phyloP scores from a whole-genome alignment of 2,329 filamentous ascomycete genomes.

The Zymoseptoria passerinii region DNA sequence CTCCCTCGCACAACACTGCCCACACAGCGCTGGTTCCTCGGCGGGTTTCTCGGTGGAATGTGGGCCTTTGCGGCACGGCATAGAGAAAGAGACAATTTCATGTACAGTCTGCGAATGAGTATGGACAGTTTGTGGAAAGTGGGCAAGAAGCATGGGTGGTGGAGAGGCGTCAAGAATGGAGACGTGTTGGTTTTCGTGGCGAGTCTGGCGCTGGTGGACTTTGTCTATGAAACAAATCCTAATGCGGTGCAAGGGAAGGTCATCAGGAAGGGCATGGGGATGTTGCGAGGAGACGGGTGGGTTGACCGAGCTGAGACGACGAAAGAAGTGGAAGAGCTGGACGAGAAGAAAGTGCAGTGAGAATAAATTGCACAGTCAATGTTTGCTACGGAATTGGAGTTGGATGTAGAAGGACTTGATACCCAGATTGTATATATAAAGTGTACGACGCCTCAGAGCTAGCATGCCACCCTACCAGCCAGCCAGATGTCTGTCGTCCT shows the following conservation, averaged over 20 bases:
- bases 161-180: conserved; percentile 71
- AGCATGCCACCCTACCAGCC: too few relatives aligned
- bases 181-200: conserved; percentile 78
- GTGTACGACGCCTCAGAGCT: neutral
- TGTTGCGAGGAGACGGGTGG: conserved; percentile 68
- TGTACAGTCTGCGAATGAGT: conserved; percentile 71
- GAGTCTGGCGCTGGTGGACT: conserved; percentile 68
- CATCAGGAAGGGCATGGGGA: conserved; percentile 64
- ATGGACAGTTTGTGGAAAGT: conserved; percentile 86
- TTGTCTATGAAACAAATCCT: conserved; percentile 65
- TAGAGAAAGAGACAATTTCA: conserved; percentile 58
- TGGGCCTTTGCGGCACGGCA: conserved; percentile 72
- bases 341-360: conserved; percentile 14
- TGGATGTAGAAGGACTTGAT: neutral
- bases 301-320: conserved; percentile 48
- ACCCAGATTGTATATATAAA: neutral
- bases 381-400: neutral
- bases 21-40: conserved; percentile 81
- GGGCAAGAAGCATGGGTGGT: conserved; percentile 82
- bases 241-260: conserved; percentile 57
- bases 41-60: conserved; percentile 74
- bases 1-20: conserved; percentile 67
- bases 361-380: neutral
- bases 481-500: too few relatives aligned
- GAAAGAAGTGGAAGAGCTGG: conserved; percentile 13